Percentiles rank a stretch among this genome's conserved stretches.
phyloP scores from a whole-genome alignment of 1,284 basidiomycete genomes.

The Ceratobasidium sp. region DNA sequence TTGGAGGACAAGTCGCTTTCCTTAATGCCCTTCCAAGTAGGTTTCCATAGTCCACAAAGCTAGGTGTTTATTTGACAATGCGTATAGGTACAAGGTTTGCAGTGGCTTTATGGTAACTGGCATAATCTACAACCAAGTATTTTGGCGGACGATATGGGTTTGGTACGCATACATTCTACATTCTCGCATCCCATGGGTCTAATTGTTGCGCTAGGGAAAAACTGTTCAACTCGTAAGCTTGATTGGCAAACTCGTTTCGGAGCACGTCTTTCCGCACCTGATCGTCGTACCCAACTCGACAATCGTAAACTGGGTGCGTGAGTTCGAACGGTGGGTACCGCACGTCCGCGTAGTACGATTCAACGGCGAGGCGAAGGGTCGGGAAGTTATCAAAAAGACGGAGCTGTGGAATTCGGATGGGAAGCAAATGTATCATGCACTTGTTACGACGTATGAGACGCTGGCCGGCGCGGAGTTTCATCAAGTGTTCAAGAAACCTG shows the following conservation, averaged over 20 bases:
- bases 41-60: constrained; percentile 46
- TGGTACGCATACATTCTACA: constrained; percentile 66
- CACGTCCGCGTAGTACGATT: constrained; percentile 84
- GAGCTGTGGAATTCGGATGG: constrained; percentile 78
- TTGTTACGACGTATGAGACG: constrained; percentile 91
- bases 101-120: constrained; percentile 94
- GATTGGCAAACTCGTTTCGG: constrained; percentile 79
- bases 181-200: constrained; percentile 6
- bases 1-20: constrained; percentile 69
- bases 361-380: constrained; percentile 81
- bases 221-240: constrained; percentile 94
- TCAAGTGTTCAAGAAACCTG: constrained; percentile 80
- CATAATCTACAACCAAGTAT: constrained; percentile 90
- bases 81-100: constrained; percentile 86
- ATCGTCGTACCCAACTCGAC: constrained; percentile 97
- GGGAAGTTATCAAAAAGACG: constrained; percentile 84
- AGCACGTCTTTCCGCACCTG: constrained; percentile 79
- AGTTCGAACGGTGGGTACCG: constrained; percentile 94
- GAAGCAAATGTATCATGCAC: constrained; percentile 82
- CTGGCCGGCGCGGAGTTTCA: constrained; percentile 77
- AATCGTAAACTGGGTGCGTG: constrained; percentile 86
- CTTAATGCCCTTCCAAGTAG: constrained; percentile 88
- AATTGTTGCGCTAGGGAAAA: constrained; percentile 73
- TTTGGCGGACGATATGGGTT: constrained; percentile 98
- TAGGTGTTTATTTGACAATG: not conserved